Conservation (phyloP, 1,139 yeast species). For the Candida dubliniensis region DNA sequence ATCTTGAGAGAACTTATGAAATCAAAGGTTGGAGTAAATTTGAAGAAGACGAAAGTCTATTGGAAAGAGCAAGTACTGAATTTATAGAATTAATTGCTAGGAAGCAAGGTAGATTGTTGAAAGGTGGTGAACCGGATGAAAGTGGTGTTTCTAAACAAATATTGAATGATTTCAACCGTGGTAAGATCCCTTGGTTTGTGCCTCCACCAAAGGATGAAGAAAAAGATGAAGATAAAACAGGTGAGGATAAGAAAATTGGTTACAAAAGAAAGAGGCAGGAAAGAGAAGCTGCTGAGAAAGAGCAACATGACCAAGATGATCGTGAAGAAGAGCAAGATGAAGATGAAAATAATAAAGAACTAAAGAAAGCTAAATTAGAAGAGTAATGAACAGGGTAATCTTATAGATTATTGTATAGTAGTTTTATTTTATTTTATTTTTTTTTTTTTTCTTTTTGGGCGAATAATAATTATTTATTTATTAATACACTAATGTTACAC, state of each 20-base stretch:
- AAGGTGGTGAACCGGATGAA: conserved; percentile 98
- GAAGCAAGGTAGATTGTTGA: conserved; percentile 86
- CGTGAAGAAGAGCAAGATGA: conserved; percentile 7
- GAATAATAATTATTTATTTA: neutral
- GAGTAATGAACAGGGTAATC: neutral
- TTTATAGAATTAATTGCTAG: conserved; percentile 89
- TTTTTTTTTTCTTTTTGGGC: neutral
- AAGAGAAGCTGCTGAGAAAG: conserved; percentile 23
- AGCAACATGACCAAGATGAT: conserved; percentile 13
- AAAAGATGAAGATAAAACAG: conserved; percentile 40
- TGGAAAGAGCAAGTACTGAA: conserved; percentile 64
- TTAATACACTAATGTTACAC: conserved; percentile 1
- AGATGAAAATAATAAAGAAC: neutral
- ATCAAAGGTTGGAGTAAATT: conserved; percentile 80
- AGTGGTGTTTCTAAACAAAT: conserved; percentile 88
- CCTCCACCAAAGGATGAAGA: conserved; percentile 78
- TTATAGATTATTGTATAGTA: neutral
- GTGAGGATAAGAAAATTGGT: conserved; percentile 56
- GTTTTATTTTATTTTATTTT: neutral
- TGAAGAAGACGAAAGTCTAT: conserved; percentile 39
- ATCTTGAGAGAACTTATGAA: conserved; percentile 93
- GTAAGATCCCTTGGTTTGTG: conserved; percentile 97
- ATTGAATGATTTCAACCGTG: conserved; percentile 92
- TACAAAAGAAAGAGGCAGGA: conserved; percentile 54
- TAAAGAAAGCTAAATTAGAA: conserved; percentile 2